phyloP scores from a whole-genome alignment of 768 basidiomycete species.

The Suillus paluster region DNA sequence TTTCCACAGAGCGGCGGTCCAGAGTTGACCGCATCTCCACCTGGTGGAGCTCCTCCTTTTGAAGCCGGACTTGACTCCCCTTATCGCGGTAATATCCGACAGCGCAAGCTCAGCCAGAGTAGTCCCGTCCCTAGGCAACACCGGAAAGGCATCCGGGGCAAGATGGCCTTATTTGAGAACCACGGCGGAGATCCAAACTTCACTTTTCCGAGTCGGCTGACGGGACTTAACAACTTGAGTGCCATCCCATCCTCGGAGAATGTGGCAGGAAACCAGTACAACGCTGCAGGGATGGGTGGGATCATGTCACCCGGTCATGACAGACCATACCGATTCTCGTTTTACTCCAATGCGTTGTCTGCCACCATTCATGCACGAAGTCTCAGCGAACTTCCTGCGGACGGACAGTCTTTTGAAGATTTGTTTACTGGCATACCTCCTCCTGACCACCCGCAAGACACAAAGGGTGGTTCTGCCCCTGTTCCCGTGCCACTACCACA shows the following conservation, averaged over 20 bases:
- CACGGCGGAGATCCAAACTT: slow-evolving; percentile 52
- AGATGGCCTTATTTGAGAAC: slow-evolving; percentile 89
- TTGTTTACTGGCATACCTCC: slow-evolving; percentile 67
- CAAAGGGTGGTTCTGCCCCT: slow-evolving; percentile 14
- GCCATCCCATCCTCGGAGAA: slow-evolving; percentile 48
- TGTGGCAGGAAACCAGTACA: slow-evolving; percentile 26
- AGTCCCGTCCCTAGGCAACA: slow-evolving; percentile 66
- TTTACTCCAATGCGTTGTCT: slow-evolving; percentile 91
- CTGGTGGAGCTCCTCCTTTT: slow-evolving; percentile 7
- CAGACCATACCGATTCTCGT: slow-evolving; percentile 96
- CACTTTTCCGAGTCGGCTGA: slow-evolving; percentile 47
- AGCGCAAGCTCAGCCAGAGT: slow-evolving; percentile 88
- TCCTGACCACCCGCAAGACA: slow-evolving; percentile 13
- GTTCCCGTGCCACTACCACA: slow-evolving; percentile 6
- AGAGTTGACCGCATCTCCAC: slow-evolving; percentile 10
- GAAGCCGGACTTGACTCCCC: slow-evolving; percentile 20
- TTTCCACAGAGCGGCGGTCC: slow-evolving; percentile 17
- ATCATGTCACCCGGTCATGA: slow-evolving; percentile 67
- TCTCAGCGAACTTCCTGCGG: slow-evolving; percentile 90
- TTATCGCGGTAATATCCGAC: slow-evolving; percentile 49
- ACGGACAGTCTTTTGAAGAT: slow-evolving; percentile 91
- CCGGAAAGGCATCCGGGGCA: slow-evolving; percentile 69
- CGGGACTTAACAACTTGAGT: slow-evolving; percentile 36
- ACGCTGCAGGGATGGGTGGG: slow-evolving; percentile 23
- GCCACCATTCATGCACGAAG: slow-evolving; percentile 96